Conservation (phyloP, 768 basidiomycete species). For the Leucosporidium creatinivorum region DNA sequence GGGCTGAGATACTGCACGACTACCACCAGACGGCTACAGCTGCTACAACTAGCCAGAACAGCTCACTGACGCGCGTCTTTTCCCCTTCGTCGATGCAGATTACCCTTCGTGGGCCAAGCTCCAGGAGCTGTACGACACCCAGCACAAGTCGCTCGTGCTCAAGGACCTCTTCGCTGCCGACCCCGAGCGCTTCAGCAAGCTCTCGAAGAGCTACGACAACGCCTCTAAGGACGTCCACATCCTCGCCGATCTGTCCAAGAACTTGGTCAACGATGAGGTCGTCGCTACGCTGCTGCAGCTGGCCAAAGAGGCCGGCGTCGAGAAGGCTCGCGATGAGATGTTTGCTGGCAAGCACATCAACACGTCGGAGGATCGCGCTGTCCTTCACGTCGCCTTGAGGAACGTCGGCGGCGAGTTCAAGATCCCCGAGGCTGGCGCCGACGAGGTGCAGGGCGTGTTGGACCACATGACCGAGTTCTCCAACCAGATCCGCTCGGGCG, state of each 20-base stretch:
- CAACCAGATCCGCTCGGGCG: slow-evolving; percentile 71
- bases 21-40: neutral
- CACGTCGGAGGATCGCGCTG: slow-evolving; percentile 94
- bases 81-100: slow-evolving; percentile 47
- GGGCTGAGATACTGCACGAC: neutral
- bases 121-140: slow-evolving; percentile 67
- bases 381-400: slow-evolving; percentile 88
- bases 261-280: slow-evolving; percentile 81
- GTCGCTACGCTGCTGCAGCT: slow-evolving; percentile 68
- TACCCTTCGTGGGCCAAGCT: slow-evolving; percentile 88
- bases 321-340: slow-evolving; percentile 81
- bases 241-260: slow-evolving; percentile 95
- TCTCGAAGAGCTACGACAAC: slow-evolving; percentile 68
- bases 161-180: slow-evolving; percentile 89
- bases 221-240: slow-evolving; percentile 56
- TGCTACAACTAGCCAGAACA: neutral
- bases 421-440: slow-evolving; percentile 70
- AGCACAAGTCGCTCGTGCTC: slow-evolving; percentile 67
- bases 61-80: neutral
- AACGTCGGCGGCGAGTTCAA: slow-evolving; percentile 59
- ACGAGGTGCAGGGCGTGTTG: slow-evolving; percentile 74
- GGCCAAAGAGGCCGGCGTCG: slow-evolving; percentile 76
- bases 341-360: slow-evolving; percentile 95
- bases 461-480: slow-evolving; percentile 87
- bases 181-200: slow-evolving; percentile 75